A percentile compares a stretch with the other conserved stretches of the same genome.
phyloP scores from a whole-genome alignment of 1,284 basidiomycete genomes.

The Rhodotorula mucilaginosa region DNA sequence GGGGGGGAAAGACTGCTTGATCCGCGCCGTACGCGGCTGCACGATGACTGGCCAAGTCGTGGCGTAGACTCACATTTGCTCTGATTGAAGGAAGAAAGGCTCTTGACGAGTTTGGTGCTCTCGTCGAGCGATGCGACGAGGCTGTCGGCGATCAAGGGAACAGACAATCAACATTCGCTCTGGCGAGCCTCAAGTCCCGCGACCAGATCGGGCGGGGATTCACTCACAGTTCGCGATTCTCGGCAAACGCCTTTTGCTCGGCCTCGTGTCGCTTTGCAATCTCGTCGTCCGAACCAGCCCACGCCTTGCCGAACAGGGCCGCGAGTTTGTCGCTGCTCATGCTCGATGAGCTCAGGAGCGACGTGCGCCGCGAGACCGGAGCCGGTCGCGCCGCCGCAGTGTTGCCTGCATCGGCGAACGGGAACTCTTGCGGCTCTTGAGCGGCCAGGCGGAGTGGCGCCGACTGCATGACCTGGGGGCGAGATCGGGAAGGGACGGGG shows the following conservation, averaged over 20 bases:
- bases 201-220: not conserved
- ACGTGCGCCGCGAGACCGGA: not conserved
- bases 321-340: conserved; percentile 2
- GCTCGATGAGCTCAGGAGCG: not conserved
- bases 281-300: conserved; percentile 6
- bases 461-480: conserved; percentile 6
- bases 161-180: conserved; percentile 6
- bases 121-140: conserved; percentile 39
- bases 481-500: not conserved
- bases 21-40: not conserved
- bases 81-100: conserved; percentile 38
- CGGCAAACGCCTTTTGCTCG: conserved; percentile 36
- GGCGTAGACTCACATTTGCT: conserved; percentile 35
- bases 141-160: conserved; percentile 13
- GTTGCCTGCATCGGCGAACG: conserved; percentile 6
- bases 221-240: conserved; percentile 43
- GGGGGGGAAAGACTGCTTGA: not conserved
- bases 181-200: not conserved
- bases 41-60: no score
- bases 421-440: conserved; percentile 12
- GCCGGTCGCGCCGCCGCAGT: not conserved
- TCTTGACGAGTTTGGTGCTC: conserved; percentile 35
- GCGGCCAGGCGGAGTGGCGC: conserved; percentile 7
- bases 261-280: conserved; percentile 16
- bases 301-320: conserved; percentile 1